These are phyloP conservation scores for Phytophthora pini DNA, from an alignment of 352 stramenopile genomes.

Conservation along the genomic window DNA sequence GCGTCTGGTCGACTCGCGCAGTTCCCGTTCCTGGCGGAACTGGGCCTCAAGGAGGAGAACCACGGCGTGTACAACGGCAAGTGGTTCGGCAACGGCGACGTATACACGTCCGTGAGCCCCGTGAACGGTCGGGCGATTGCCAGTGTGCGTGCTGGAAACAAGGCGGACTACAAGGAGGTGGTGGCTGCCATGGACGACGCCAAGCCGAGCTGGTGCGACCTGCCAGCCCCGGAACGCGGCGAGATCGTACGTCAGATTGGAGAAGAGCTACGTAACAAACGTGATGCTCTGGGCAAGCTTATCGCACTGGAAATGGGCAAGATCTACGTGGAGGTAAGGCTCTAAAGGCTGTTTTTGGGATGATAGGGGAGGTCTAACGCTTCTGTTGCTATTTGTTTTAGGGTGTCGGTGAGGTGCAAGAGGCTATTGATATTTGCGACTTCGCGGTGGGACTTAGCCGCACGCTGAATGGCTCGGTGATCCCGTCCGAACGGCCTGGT, in stretches of 20 bases:
- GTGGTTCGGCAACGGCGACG: constrained; percentile 86
- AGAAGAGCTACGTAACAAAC: constrained; percentile 89
- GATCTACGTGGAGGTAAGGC: constrained; percentile 86
- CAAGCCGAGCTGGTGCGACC: constrained; percentile 86
- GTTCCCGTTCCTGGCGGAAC: constrained; percentile 83
- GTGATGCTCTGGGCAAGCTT: constrained; percentile 89
- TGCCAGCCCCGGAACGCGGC: constrained; percentile 87
- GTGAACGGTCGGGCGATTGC: constrained; percentile 86
- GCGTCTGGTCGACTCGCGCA: constrained; percentile 31
- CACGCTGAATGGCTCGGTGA: constrained; percentile 88
- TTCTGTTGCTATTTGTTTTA: constrained; percentile 29
- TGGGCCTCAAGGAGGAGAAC: constrained; percentile 87
- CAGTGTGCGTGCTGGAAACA: constrained; percentile 81
- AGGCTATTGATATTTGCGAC: constrained; percentile 95
- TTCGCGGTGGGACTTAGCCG: constrained; percentile 93
- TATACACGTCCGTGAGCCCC: constrained; percentile 88
- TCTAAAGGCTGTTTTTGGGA: not conserved
- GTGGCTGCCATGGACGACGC: constrained; percentile 83
- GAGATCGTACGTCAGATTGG: constrained; percentile 94
- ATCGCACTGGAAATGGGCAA: constrained; percentile 95
- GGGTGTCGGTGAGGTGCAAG: constrained; percentile 93
- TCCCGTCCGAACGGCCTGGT: constrained; percentile 89
- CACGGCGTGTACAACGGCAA: constrained; percentile 85
- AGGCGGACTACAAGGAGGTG: constrained; percentile 86
- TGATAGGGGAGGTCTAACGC: constrained; percentile 3